These are phyloP conservation scores for Physcomitrium patens DNA, from an alignment of 225 moss, liverwort and hornwort species.

Conservation along the genomic window DNA sequence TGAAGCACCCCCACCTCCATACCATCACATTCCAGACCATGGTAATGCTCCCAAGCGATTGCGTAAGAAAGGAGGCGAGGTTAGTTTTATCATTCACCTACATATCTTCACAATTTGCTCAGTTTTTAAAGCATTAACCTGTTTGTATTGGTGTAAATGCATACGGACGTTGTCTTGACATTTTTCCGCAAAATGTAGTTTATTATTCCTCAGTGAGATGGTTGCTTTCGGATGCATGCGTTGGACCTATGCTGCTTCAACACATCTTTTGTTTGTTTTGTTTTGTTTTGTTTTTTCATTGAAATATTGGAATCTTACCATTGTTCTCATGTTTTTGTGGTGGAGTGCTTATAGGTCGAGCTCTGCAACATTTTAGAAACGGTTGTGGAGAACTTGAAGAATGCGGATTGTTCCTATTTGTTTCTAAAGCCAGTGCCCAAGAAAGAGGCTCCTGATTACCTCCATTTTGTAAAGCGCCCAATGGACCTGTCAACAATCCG, in stretches of 20 bases:
- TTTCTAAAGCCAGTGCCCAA: slow-evolving; percentile 95
- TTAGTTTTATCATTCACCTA: slow-evolving; percentile 32
- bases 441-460: slow-evolving; percentile 98
- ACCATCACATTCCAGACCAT: slow-evolving; percentile 49
- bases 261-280: background rate
- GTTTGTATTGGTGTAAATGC: background rate
- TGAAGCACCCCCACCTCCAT: slow-evolving; percentile 33
- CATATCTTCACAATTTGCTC: background rate
- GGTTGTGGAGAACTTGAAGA: slow-evolving; percentile 72
- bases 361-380: slow-evolving; percentile 87
- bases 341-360: slow-evolving; percentile 67
- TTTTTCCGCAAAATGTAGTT: background rate
- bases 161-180: no score
- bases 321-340: slow-evolving; percentile 8
- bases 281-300: background rate
- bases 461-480: slow-evolving; percentile 73
- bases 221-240: no score
- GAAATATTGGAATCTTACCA: no score
- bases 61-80: slow-evolving; percentile 97
- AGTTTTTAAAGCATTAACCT: slow-evolving; percentile 1
- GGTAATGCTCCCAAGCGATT: slow-evolving; percentile 69
- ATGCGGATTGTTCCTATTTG: slow-evolving; percentile 78
- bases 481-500: slow-evolving; percentile 92
- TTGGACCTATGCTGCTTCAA: no score
- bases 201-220: background rate